Percentiles rank a stretch among this genome's conserved stretches.
Evolutionary conservation across 495 filamentous ascomycete species (phyloP).

Genomic region (Aspergillus nidulans): DNA sequence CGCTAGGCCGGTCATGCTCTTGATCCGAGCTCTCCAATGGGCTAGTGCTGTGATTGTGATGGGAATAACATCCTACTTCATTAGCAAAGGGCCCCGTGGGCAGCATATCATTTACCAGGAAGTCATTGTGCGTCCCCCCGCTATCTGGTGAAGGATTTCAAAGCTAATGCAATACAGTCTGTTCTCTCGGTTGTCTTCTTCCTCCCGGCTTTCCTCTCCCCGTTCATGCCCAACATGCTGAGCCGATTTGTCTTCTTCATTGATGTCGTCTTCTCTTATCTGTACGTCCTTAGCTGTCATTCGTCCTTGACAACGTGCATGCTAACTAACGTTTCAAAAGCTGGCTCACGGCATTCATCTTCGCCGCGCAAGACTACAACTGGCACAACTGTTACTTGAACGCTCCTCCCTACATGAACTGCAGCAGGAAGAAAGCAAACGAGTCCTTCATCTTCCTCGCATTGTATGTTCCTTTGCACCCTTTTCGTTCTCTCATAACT

Average conservation of each 20-base stretch:
- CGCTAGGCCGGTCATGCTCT: constrained; percentile 35
- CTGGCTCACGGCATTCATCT: constrained; percentile 60
- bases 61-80: constrained; percentile 54
- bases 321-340: constrained; percentile 21
- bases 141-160: background rate
- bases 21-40: constrained; percentile 43
- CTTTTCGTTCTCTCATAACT: background rate
- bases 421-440: constrained; percentile 41
- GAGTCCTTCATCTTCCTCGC: constrained; percentile 60
- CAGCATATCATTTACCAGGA: constrained; percentile 50
- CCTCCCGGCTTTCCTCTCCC: constrained; percentile 52
- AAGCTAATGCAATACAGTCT: constrained; percentile 28
- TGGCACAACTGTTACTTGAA: constrained; percentile 29
- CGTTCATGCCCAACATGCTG: constrained; percentile 39
- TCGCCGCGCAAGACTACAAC: constrained; percentile 53
- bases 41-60: constrained; percentile 56
- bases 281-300: constrained; percentile 28
- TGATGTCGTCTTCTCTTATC: constrained; percentile 60
- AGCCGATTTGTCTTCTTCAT: constrained; percentile 47
- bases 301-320: background rate
- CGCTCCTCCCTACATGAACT: constrained; percentile 27
- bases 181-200: constrained; percentile 55
- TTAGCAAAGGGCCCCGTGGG: constrained; percentile 36
- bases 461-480: constrained; percentile 42
- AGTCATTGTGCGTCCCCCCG: constrained; percentile 48